Evolutionary conservation across 1,139 yeast species (phyloP).

Genomic region (Taphrina flavorubra): DNA sequence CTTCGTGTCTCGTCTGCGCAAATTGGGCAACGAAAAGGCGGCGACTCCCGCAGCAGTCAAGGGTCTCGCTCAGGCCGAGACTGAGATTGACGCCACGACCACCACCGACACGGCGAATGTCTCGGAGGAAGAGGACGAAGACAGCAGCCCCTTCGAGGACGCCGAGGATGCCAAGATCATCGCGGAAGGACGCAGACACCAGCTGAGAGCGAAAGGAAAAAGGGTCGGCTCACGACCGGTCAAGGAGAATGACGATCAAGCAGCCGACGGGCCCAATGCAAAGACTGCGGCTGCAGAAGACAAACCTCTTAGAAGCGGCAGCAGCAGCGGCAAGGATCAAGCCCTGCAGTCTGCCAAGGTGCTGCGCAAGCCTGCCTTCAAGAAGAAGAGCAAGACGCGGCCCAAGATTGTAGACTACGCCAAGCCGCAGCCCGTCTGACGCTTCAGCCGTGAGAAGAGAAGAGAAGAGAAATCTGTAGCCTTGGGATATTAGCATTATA

Average conservation of each 20-base stretch:
- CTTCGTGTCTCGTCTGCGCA: conserved; percentile 94
- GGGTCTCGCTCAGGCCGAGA: conserved; percentile 41
- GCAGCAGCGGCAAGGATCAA: conserved; percentile 4
- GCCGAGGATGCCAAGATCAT: conserved; percentile 77
- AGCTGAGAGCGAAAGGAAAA: conserved; percentile 37
- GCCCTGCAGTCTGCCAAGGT: conserved; percentile 30
- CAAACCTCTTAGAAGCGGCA: background rate
- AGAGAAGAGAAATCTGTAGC: too few species aligned
- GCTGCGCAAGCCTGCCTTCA: conserved; percentile 25
- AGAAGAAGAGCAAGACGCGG: conserved; percentile 32
- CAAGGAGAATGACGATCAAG: conserved; percentile 10
- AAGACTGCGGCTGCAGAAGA: background rate
- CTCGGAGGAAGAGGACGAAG: conserved; percentile 57
- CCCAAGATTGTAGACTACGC: conserved; percentile 33
- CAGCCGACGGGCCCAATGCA: background rate
- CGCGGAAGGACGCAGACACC: conserved; percentile 64
- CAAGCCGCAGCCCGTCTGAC: conserved; percentile 29
- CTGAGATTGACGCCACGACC: conserved; percentile 62
- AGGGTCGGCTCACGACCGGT: conserved; percentile 29
- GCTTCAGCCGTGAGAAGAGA: background rate
- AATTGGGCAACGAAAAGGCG: conserved; percentile 65
- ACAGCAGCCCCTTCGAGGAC: conserved; percentile 77
- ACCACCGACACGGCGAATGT: conserved; percentile 85
- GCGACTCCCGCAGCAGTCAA: conserved; percentile 57
- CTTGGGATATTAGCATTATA: background rate